These are phyloP conservation scores for Pseudomonodictys pantanalensis DNA, from an alignment of 495 filamentous ascomycete genomes.

Conservation along the genomic window DNA sequence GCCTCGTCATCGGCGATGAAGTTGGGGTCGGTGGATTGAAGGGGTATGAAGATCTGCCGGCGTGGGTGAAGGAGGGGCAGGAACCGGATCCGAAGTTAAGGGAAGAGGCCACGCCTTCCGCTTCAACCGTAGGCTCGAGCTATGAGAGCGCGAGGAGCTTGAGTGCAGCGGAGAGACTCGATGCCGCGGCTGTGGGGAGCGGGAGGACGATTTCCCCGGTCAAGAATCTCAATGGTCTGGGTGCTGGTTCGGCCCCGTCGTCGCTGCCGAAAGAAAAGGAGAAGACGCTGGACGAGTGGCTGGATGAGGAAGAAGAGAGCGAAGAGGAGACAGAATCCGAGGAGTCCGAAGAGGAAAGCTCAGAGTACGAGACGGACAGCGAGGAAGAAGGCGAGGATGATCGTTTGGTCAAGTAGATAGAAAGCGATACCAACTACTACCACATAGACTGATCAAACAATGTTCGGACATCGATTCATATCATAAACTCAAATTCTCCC, in stretches of 20 bases:
- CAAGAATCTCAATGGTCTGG: conserved; percentile 33
- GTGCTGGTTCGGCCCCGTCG: background rate
- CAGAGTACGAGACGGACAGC: conserved; percentile 44
- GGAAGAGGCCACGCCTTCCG: conserved; percentile 47
- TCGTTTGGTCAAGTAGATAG: conserved; percentile 43
- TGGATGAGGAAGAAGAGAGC: conserved; percentile 62
- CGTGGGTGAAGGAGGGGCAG: conserved; percentile 76
- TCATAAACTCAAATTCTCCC: conserved; percentile 21
- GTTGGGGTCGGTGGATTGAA: conserved; percentile 64
- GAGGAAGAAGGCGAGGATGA: conserved; percentile 47
- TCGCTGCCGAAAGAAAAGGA: conserved; percentile 41
- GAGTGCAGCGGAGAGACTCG: conserved; percentile 64
- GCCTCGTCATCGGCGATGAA: conserved; percentile 75
- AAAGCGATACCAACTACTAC: no score
- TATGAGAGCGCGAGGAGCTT: conserved; percentile 47
- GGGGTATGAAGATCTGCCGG: conserved; percentile 75
- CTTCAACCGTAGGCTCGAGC: conserved; percentile 36
- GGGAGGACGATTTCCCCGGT: background rate
- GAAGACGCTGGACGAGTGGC: conserved; percentile 88
- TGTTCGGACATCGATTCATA: no score
- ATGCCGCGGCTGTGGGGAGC: conserved; percentile 35
- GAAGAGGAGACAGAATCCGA: conserved; percentile 47
- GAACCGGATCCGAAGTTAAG: conserved; percentile 78
- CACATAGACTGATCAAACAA: no score
- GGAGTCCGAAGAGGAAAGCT: conserved; percentile 46